Evolutionary conservation across 2,329 filamentous ascomycete species (phyloP).

Genomic region (Ophiostoma tasmaniense): DNA sequence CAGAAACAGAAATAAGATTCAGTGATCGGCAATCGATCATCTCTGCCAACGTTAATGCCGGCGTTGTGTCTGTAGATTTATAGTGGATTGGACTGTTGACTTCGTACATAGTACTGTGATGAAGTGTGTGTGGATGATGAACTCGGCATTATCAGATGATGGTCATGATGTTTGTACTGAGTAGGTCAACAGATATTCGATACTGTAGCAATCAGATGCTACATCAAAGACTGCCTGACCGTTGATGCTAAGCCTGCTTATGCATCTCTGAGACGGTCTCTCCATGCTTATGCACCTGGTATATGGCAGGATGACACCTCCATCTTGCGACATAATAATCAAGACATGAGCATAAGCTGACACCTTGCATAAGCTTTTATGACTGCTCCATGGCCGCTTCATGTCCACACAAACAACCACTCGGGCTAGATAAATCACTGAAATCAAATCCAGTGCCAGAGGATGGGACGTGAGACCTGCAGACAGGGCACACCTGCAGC

Average conservation of each 20-base stretch:
- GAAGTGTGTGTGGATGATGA: background rate
- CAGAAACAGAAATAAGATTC: background rate
- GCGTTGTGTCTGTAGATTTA: background rate
- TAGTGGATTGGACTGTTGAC: background rate
- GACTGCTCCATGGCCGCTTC: too few relatives aligned
- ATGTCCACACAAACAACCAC: background rate
- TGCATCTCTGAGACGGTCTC: background rate
- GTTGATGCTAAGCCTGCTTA: too few relatives aligned
- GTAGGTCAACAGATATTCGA: background rate
- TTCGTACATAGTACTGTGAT: background rate
- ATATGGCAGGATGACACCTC: background rate
- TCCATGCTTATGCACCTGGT: background rate
- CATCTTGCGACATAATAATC: background rate
- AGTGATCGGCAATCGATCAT: slow-evolving; percentile 5
- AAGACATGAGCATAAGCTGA: background rate
- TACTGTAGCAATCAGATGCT: too few relatives aligned
- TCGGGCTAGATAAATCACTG: too few relatives aligned
- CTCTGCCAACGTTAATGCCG: background rate
- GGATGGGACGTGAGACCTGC: background rate
- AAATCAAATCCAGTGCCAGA: background rate
- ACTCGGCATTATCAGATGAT: background rate
- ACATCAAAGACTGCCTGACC: background rate
- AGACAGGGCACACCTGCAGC: background rate
- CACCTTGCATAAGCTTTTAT: background rate
- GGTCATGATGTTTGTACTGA: background rate